Conservation (phyloP, 2,329 filamentous ascomycete species). For the Conoideocrella luteorostrata region DNA sequence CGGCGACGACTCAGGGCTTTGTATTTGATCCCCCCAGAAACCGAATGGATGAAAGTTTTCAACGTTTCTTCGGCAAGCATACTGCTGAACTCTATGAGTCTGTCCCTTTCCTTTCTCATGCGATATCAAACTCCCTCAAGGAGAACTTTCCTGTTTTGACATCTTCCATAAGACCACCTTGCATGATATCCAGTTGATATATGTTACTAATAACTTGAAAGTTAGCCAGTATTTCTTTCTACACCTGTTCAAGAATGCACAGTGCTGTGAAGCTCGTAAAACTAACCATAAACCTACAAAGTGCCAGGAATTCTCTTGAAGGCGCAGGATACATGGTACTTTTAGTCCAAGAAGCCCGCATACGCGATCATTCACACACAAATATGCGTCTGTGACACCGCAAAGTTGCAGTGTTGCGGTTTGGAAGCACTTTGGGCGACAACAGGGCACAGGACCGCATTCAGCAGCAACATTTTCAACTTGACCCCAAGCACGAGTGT, state of each 20-base stretch:
- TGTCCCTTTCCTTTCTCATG: too few relatives aligned
- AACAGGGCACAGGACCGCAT: background rate
- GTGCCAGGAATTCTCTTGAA: background rate
- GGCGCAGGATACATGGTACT: background rate
- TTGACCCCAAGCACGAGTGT: background rate
- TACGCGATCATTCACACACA: background rate
- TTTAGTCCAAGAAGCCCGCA: background rate
- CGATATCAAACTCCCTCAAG: background rate
- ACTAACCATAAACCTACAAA: background rate
- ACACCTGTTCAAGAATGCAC: background rate
- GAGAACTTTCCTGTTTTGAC: background rate
- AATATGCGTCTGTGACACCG: background rate
- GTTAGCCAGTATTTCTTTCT: too few relatives aligned
- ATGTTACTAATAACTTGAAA: background rate
- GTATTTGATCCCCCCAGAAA: too few relatives aligned
- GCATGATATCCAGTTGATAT: background rate
- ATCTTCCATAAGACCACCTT: background rate
- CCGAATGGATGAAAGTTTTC: too few relatives aligned
- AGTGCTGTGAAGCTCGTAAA: background rate
- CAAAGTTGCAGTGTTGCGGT: background rate
- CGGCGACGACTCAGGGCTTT: too few relatives aligned
- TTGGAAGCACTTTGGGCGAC: background rate
- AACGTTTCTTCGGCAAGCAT: too few relatives aligned
- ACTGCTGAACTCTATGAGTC: too few relatives aligned
- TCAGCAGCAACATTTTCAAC: background rate